Evolutionary conservation across 2,329 filamentous ascomycete genomes (phyloP).

Genomic region (Neurospora crassa): DNA sequence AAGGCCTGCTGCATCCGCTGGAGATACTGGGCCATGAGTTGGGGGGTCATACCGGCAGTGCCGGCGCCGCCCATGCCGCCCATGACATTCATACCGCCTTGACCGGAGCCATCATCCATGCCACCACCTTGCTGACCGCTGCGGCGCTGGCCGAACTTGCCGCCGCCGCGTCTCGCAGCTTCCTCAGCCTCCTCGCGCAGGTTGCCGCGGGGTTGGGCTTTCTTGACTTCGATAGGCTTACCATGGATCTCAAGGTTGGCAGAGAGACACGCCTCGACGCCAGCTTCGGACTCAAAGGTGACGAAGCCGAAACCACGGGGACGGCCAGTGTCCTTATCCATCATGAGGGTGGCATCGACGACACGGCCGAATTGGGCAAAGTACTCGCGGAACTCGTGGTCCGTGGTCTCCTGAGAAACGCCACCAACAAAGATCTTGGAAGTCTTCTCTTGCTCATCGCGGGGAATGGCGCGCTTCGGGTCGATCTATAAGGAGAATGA

Average conservation of each 20-base stretch:
- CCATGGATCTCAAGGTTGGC: constrained; percentile 84
- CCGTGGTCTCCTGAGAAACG: constrained; percentile 93
- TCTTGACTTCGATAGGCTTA: constrained; percentile 97
- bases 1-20: constrained; percentile 98
- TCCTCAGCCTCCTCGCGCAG: constrained; percentile 81
- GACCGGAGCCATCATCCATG: constrained; percentile 26
- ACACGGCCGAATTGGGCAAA: constrained; percentile 96
- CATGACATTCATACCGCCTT: constrained; percentile 22
- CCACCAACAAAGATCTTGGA: constrained; percentile 98
- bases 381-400: constrained; percentile 92
- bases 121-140: constrained; percentile 20
- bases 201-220: constrained; percentile 90
- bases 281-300: constrained; percentile 91
- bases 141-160: constrained; percentile 38
- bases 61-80: constrained; percentile 27
- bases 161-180: constrained; percentile 36
- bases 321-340: constrained; percentile 98
- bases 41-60: constrained; percentile 67
- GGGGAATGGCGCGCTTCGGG: constrained; percentile 91
- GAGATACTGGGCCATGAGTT: constrained; percentile 98
- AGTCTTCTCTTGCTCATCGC: constrained; percentile 96
- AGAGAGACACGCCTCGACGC: constrained; percentile 83
- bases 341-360: constrained; percentile 96
- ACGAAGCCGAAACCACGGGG: constrained; percentile 96
- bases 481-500: constrained; percentile 60